phyloP scores from a whole-genome alignment of 495 filamentous ascomycete genomes.

The Niebla homalea region DNA sequence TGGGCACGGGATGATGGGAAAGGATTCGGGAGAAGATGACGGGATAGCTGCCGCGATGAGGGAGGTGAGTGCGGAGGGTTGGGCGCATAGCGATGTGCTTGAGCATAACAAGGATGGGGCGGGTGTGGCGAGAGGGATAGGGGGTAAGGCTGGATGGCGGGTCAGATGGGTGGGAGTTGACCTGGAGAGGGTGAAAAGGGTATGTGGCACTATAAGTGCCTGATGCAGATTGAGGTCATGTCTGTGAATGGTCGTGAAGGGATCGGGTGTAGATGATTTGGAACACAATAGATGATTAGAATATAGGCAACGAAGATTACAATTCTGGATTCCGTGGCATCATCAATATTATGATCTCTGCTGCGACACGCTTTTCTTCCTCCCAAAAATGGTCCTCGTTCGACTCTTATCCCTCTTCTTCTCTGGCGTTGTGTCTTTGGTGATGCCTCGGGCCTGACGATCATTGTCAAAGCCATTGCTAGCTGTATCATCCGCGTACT shows the following conservation, averaged over 20 bases:
- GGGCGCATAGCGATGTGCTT: conserved; percentile 36
- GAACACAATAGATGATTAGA: conserved; percentile 1
- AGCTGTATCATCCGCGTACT: conserved; percentile 46
- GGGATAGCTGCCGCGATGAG: conserved; percentile 14
- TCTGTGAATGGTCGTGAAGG: too few species aligned
- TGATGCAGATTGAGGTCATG: too few species aligned
- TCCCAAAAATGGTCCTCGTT: conserved; percentile 52
- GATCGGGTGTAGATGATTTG: too few species aligned
- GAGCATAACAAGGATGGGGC: conserved; percentile 32
- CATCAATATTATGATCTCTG: background rate
- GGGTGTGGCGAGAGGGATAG: conserved; percentile 38
- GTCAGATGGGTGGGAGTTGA: conserved; percentile 33
- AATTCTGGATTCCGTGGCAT: background rate
- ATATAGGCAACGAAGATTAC: background rate
- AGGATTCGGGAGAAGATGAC: background rate
- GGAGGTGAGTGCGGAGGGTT: conserved; percentile 17
- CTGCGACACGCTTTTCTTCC: conserved; percentile 38
- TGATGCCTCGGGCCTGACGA: conserved; percentile 26
- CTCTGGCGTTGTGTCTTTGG: conserved; percentile 34
- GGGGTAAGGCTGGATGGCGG: conserved; percentile 25
- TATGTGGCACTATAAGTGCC: background rate
- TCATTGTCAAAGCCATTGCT: conserved; percentile 37
- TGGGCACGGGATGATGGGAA: conserved; percentile 10
- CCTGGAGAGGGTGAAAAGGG: conserved; percentile 12
- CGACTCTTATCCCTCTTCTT: conserved; percentile 50